Evolutionary conservation across 768 basidiomycete genomes (phyloP).

Genomic region (Rhizopogon vesiculosus): DNA sequence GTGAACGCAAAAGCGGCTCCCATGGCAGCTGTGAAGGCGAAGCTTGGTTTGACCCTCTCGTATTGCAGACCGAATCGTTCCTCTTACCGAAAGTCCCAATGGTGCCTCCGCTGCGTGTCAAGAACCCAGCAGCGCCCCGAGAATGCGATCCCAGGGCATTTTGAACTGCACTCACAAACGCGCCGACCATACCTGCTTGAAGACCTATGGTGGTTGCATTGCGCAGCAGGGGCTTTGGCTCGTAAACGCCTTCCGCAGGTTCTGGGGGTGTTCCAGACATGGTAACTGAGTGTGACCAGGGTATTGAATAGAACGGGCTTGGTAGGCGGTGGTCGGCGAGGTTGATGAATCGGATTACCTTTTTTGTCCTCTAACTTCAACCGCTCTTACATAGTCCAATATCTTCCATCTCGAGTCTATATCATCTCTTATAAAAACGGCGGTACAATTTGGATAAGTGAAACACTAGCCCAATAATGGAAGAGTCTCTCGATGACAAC

Average conservation of each 20-base stretch:
- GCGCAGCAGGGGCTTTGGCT: conserved; percentile 50
- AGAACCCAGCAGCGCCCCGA: conserved; percentile 77
- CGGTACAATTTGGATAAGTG: background rate
- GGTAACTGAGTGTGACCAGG: background rate
- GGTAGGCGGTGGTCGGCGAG: conserved; percentile 1
- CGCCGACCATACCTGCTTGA: conserved; percentile 62
- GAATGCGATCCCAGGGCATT: conserved; percentile 78
- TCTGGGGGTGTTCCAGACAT: conserved; percentile 16
- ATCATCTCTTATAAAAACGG: background rate
- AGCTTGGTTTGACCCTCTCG: background rate
- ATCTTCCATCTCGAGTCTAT: background rate
- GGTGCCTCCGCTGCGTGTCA: conserved; percentile 84
- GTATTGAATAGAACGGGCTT: background rate
- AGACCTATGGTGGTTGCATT: conserved; percentile 55
- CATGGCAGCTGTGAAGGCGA: conserved; percentile 67
- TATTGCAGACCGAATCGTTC: background rate
- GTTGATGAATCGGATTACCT: conserved; percentile 11
- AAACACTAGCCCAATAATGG: background rate
- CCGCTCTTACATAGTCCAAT: too few relatives aligned
- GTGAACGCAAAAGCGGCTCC: conserved; percentile 82
- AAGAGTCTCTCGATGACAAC: background rate
- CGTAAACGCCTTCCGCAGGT: conserved; percentile 25
- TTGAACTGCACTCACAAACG: conserved; percentile 68
- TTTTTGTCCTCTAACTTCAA: conserved; percentile 14
- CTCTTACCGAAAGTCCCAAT: conserved; percentile 87